Evolutionary conservation across 129 eudicot species (phyloP), one percentile per base, ranked within the genome.

Genomic region (Chrysanthemum seticuspe): DNA sequence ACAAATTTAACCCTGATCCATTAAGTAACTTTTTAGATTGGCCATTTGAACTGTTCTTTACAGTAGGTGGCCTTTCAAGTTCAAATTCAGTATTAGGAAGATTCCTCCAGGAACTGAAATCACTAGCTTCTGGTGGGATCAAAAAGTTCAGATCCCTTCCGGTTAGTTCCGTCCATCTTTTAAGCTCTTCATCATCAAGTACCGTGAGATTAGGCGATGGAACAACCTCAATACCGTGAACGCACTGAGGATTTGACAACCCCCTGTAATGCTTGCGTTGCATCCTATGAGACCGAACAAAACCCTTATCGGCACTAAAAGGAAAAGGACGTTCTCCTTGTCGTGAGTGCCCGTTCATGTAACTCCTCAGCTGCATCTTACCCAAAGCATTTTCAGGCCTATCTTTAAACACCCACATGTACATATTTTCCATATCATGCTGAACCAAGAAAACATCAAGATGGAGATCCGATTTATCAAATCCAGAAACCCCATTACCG

Each of bases 371-470:
- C 77, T 91, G 97, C 97, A 91, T 91, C 74, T 91, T 91, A 10
- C 97, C 97, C 62, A 91, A 64, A 3, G 97, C 96, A 50, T 91
- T 88, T 78, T 88, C 96, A 13, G 97, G 97, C 54, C 86, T 78
- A 54, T 91, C 97, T 74, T 91, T 91, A 50, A 91, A 91, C 27
- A 88, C 96, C 97, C 97, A 91, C 97, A 91, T 91, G 72, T 91
- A 91, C 97, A 91, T 88, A 51, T 91, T 91, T 82, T 91, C 97
- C 97, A 91, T 91, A 72, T 91, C 97, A 51, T 91, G 97, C 54
- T 91, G 97, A 60, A 91, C 97, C 97, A 91, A 80, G 84, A 91
- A 91, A 53, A 80, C 88, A 63, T 91, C 97, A 56, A 91, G 91
- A 64, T 87, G 85, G 13, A 91, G 87, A 51, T 91, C 97, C 3